These are phyloP conservation scores for Diutina ranongensis DNA, from an alignment of 1,139 yeast genomes.

Conservation along the genomic window DNA sequence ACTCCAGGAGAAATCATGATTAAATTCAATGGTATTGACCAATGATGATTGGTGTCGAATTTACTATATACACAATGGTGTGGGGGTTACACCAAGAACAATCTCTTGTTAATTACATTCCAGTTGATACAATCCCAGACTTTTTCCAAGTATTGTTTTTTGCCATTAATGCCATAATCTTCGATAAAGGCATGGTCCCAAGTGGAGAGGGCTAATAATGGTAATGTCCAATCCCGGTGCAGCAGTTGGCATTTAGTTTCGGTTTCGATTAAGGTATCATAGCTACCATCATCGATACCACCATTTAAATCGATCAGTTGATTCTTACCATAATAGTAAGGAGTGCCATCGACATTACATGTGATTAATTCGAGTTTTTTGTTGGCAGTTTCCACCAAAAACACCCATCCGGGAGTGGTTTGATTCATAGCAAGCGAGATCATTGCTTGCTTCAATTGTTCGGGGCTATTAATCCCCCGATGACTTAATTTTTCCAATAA, in stretches of 20 bases:
- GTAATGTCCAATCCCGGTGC: constrained; percentile 60
- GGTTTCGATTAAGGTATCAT: constrained; percentile 21
- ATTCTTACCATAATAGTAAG: constrained; percentile 67
- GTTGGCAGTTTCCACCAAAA: constrained; percentile 62
- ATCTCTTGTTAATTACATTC: constrained; percentile 66
- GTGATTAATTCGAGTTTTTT: constrained; percentile 55
- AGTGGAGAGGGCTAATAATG: constrained; percentile 65
- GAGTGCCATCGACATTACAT: constrained; percentile 83
- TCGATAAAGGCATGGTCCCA: constrained; percentile 83
- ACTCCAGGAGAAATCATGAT: too few relatives aligned
- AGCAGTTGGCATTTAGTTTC: constrained; percentile 18
- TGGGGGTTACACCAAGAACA: constrained; percentile 29
- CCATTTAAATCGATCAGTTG: constrained; percentile 71
- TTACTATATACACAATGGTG: background rate
- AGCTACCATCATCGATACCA: constrained; percentile 46
- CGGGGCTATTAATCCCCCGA: constrained; percentile 41
- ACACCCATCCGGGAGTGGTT: constrained; percentile 81
- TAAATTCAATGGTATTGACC: too few relatives aligned
- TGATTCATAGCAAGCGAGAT: constrained; percentile 43
- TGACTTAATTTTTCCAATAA: constrained; percentile 29
- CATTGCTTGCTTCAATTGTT: constrained; percentile 41
- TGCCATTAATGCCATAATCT: constrained; percentile 78
- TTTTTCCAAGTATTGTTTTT: constrained; percentile 58
- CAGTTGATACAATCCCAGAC: constrained; percentile 79
- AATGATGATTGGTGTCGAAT: background rate